Percentiles rank a stretch among this genome's conserved stretches.
phyloP scores from a whole-genome alignment of 208 protist species.

The Phytomonas francai region DNA sequence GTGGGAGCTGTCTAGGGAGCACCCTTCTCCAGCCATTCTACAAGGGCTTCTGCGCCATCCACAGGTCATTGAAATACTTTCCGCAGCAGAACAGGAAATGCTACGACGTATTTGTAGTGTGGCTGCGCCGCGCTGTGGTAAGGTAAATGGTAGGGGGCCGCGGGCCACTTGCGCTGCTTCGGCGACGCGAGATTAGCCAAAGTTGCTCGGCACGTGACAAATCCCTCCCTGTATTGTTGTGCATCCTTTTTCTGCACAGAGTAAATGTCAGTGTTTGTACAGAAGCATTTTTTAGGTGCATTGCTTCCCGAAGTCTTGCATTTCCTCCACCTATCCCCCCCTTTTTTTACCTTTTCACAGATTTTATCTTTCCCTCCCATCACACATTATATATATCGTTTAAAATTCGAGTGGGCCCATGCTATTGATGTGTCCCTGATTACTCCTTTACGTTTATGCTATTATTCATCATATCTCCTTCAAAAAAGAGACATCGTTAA shows the following conservation, averaged over 20 bases:
- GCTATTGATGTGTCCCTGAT: neutral
- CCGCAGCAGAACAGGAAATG: slow-evolving; percentile 12
- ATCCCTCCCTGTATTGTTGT: neutral
- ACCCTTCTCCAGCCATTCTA: slow-evolving; percentile 6
- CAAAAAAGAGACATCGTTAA: neutral
- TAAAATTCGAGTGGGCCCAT: neutral
- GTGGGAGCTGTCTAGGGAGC: neutral
- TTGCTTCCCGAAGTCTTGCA: neutral
- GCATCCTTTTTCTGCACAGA: neutral
- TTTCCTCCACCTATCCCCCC: slow-evolving; percentile 4
- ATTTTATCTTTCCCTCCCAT: neutral
- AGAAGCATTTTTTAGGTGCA: neutral
- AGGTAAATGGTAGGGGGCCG: neutral
- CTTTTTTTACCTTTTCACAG: slow-evolving; percentile 7
- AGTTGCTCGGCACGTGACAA: neutral
- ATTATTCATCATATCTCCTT: neutral
- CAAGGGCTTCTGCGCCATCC: slow-evolving; percentile 11
- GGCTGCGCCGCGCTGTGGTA: neutral
- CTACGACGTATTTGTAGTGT: slow-evolving; percentile 7
- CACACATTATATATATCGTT: neutral
- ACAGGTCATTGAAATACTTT: slow-evolving; percentile 17
- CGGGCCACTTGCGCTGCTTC: neutral
- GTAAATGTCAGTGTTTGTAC: neutral
- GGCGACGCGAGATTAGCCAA: neutral
- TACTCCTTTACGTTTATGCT: neutral